Evolutionary conservation across 2,329 filamentous ascomycete genomes (phyloP).

Genomic region (Aspergillus melleus): DNA sequence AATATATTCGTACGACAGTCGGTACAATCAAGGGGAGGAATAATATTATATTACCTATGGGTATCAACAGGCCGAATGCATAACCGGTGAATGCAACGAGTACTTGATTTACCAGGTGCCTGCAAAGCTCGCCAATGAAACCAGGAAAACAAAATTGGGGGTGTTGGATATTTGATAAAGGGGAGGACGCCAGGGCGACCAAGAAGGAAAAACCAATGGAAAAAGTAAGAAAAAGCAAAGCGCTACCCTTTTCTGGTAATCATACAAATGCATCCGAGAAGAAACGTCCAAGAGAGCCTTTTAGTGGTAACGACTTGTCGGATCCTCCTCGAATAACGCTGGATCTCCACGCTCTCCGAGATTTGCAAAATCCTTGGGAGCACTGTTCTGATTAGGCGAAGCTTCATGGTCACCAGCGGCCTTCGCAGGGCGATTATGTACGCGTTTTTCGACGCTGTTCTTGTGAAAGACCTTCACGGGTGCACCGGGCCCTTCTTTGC

Average conservation of each 20-base stretch:
- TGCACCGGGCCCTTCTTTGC: conserved; percentile 57
- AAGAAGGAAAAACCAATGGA: not conserved
- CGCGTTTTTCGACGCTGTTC: conserved; percentile 56
- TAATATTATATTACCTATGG: too few species aligned
- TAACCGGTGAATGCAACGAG: too few species aligned
- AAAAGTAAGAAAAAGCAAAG: not conserved
- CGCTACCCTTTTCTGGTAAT: not conserved
- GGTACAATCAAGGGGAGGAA: too few species aligned
- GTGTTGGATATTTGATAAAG: too few species aligned
- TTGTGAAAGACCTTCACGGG: conserved; percentile 74
- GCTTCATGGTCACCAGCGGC: conserved; percentile 39
- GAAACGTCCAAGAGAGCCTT: not conserved
- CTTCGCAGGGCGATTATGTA: conserved; percentile 44
- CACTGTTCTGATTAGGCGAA: conserved; percentile 66
- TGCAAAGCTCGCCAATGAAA: too few species aligned
- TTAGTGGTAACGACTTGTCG: conserved; percentile 38
- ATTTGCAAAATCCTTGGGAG: conserved; percentile 74
- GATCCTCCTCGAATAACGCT: conserved; percentile 68
- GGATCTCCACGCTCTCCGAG: conserved; percentile 86
- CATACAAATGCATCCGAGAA: not conserved
- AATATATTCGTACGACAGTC: too few species aligned
- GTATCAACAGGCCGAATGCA: too few species aligned
- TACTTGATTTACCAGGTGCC: too few species aligned
- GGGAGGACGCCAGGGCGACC: too few species aligned
- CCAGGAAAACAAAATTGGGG: too few species aligned